Evolutionary conservation across 2,329 filamentous ascomycete genomes (phyloP), one percentile per base, ranked within the genome.

Genomic region (Celoporthe dispersa): DNA sequence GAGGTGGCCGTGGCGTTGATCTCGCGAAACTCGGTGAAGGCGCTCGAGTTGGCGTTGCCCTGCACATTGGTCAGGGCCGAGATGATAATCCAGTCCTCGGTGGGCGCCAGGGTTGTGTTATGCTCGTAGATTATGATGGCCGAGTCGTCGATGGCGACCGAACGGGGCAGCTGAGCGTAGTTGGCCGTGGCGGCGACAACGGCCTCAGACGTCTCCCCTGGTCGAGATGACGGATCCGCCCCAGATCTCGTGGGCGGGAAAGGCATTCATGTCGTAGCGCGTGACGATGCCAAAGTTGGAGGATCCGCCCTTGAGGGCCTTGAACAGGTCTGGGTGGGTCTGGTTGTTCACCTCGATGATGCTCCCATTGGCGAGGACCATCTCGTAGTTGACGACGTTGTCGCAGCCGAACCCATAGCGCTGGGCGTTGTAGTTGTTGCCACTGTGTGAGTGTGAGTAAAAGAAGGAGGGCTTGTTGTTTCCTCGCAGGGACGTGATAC

Each of bases 241-340:
- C 76, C 76, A 77, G 8, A 78, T 66, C 2, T 60, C 53, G 25
- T 66, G 61, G 61, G 68, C 72, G 12, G 64, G 51, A 7, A 76
- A 63, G 5, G 73, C 70, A 16, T 64, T 67, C 64, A 76, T 66
- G 51, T 70, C 70, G 68, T 75, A 72, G 35, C 60, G 61, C 28
- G 80, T 77, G 16, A 77, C 74, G 51, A 80, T 76, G 59, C 82
- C 82, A 62, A 83, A 83, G 73, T 84, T 85, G 72, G 77, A 80
- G 25, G 78, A 77, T 8, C 83, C 83, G 53, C 67, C 67, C 44
- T 68, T 68, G 1, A 65, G 67, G 12, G 67, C 67, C 31, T 25
- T 64, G 19, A 64, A 68, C 9, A 68, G 44, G 14, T 68, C 67
- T 6, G 51, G 9, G 9, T 68, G 44, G 7, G 44, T 41, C 33